Percentiles rank a stretch among this genome's conserved stretches.
Evolutionary conservation across 495 filamentous ascomycete species (phyloP).

Genomic region (Penicillium nucicola): DNA sequence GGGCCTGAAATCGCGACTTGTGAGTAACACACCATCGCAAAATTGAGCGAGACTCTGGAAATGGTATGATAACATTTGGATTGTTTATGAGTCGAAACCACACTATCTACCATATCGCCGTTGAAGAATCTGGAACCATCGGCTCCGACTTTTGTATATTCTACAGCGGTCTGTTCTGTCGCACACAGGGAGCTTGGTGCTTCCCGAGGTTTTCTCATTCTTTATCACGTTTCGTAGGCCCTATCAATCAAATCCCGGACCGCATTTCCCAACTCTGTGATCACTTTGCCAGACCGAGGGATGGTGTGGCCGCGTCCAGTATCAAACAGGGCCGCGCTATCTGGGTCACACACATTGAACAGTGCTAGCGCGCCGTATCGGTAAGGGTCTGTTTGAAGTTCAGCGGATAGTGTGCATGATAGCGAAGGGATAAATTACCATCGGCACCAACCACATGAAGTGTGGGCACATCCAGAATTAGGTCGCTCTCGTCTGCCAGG

Average conservation of each 20-base stretch:
- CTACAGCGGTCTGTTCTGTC: not conserved
- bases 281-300: conserved; percentile 43
- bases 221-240: not conserved
- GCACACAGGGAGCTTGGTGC: not conserved
- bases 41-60: not conserved
- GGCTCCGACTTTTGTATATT: not conserved
- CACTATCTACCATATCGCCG: not conserved
- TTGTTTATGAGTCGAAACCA: not conserved
- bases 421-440: conserved; percentile 12
- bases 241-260: conserved; percentile 21
- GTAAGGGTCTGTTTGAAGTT: conserved; percentile 43
- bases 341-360: conserved; percentile 53
- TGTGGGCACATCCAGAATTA: conserved; percentile 47
- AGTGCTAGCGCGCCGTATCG: conserved; percentile 49
- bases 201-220: not conserved
- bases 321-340: conserved; percentile 50
- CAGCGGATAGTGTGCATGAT: not conserved
- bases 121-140: not conserved
- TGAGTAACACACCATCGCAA: not conserved
- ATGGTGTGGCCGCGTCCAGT: conserved; percentile 55
- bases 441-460: conserved; percentile 56
- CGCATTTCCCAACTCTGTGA: conserved; percentile 22
- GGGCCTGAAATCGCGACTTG: not conserved
- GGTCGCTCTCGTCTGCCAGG: conserved; percentile 47
- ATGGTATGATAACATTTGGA: not conserved